Percentiles rank a stretch among this genome's conserved stretches.
phyloP scores from a whole-genome alignment of 2,329 filamentous ascomycete genomes.

The Penicillium polonicum region DNA sequence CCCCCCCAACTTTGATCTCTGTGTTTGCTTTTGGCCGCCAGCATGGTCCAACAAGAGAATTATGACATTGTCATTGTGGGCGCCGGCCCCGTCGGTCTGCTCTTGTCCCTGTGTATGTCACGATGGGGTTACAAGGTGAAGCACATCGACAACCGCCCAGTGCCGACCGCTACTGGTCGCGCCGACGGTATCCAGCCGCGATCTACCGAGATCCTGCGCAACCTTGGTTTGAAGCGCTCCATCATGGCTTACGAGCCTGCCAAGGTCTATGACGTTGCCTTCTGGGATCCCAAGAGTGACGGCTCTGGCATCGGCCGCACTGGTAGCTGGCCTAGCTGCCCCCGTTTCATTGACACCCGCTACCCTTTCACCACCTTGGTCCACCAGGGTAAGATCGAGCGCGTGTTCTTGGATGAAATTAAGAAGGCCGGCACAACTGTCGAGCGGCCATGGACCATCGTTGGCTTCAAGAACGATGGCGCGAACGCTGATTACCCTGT shows the following conservation, averaged over 20 bases:
- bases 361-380: conserved; percentile 64
- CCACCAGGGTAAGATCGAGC: conserved; percentile 63
- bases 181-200: conserved; percentile 91
- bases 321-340: conserved; percentile 80
- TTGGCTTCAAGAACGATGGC: conserved; percentile 60
- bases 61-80: conserved; percentile 80
- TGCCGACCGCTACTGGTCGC: conserved; percentile 80
- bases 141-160: conserved; percentile 86
- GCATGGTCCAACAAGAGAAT: conserved; percentile 44
- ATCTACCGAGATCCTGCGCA: conserved; percentile 79
- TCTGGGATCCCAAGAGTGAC: conserved; percentile 59
- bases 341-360: conserved; percentile 69
- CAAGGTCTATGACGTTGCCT: conserved; percentile 72
- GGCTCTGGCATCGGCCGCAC: conserved; percentile 59
- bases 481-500: conserved; percentile 72
- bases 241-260: conserved; percentile 88
- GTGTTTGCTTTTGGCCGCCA: conserved; percentile 6
- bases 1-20: not conserved
- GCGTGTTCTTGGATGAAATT: conserved; percentile 61
- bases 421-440: conserved; percentile 57
- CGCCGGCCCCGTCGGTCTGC: conserved; percentile 82
- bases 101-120: conserved; percentile 82
- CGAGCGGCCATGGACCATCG: conserved; percentile 62
- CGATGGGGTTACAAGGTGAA: conserved; percentile 95
- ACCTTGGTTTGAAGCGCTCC: conserved; percentile 82